phyloP scores from a whole-genome alignment of 2,329 filamentous ascomycete species.

The Neocatenulostroma microsporum region DNA sequence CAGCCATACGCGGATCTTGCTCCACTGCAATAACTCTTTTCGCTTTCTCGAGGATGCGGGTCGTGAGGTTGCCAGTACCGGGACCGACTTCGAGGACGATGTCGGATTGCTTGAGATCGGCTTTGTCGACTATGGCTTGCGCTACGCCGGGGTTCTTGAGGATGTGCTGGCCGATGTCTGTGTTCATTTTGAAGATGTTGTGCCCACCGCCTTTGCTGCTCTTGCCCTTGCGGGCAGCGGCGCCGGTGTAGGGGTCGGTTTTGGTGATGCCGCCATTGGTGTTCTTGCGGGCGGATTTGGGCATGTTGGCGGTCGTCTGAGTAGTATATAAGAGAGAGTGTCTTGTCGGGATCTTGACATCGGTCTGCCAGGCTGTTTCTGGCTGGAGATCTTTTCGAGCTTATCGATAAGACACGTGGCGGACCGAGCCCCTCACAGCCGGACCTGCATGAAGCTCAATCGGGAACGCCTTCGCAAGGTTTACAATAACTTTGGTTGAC shows the following conservation, averaged over 20 bases:
- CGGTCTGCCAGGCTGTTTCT: too few relatives aligned
- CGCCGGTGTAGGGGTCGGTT: slow-evolving; percentile 39
- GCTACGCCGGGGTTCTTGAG: slow-evolving; percentile 85
- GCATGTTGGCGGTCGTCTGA: background rate
- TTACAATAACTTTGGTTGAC: too few relatives aligned
- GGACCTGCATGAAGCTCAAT: too few relatives aligned
- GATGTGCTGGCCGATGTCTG: slow-evolving; percentile 81
- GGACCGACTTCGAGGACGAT: slow-evolving; percentile 88
- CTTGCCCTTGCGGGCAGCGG: slow-evolving; percentile 36
- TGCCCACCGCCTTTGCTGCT: slow-evolving; percentile 45
- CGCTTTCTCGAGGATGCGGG: slow-evolving; percentile 78
- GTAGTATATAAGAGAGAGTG: too few relatives aligned
- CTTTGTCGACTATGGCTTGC: slow-evolving; percentile 76
- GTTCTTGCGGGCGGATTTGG: too few relatives aligned
- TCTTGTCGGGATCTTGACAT: too few relatives aligned
- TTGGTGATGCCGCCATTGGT: slow-evolving; percentile 27
- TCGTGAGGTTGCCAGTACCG: slow-evolving; percentile 81
- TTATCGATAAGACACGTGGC: too few relatives aligned
- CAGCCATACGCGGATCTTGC: slow-evolving; percentile 92
- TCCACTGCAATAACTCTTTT: slow-evolving; percentile 82
- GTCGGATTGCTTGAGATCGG: slow-evolving; percentile 80
- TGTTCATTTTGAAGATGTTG: slow-evolving; percentile 97
- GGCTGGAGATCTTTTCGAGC: too few relatives aligned
- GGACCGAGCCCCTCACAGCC: too few relatives aligned
- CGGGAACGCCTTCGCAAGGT: too few relatives aligned